A percentile compares a stretch with the other conserved stretches of the same genome.
Evolutionary conservation across 2,329 filamentous ascomycete genomes (phyloP).

Genomic region (Pseudocercospora fuligena): DNA sequence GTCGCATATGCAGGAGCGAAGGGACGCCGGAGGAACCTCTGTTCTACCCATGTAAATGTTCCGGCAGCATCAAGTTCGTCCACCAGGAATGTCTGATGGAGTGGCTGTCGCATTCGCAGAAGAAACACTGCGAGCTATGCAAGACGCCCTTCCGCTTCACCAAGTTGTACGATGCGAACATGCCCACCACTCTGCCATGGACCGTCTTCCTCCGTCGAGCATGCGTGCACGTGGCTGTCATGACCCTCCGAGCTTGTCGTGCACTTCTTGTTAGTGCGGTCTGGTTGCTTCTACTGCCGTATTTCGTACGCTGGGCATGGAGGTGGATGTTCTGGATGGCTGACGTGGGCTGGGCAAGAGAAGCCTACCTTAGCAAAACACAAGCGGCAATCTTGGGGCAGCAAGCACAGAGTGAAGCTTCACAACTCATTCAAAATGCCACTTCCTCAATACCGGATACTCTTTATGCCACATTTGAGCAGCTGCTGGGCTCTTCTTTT

Average conservation of each 20-base stretch:
- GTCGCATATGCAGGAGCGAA: constrained; percentile 94
- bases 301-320: constrained; percentile 90
- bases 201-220: constrained; percentile 82
- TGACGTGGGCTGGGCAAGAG: constrained; percentile 70
- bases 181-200: constrained; percentile 82
- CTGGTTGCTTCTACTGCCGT: constrained; percentile 88
- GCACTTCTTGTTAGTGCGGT: constrained; percentile 79
- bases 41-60: constrained; percentile 98
- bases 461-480: constrained; percentile 21
- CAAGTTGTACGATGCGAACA: constrained; percentile 92
- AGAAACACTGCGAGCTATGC: constrained; percentile 99
- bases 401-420: constrained; percentile 15
- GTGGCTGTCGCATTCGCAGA: constrained; percentile 97
- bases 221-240: constrained; percentile 67
- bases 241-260: constrained; percentile 48
- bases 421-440: constrained; percentile 12
- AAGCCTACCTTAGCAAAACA: constrained; percentile 40
- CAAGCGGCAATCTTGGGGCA: constrained; percentile 19
- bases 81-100: constrained; percentile 99
- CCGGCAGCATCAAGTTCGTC: constrained; percentile 97
- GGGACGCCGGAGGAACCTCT: constrained; percentile 80
- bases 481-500: constrained; percentile 19
- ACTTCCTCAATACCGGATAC: constrained; percentile 15
- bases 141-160: constrained; percentile 98
- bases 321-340: constrained; percentile 92